Percentiles rank a stretch among this genome's conserved stretches.
phyloP scores from a whole-genome alignment of 208 protist genomes.

The Borovskyia barvae region DNA sequence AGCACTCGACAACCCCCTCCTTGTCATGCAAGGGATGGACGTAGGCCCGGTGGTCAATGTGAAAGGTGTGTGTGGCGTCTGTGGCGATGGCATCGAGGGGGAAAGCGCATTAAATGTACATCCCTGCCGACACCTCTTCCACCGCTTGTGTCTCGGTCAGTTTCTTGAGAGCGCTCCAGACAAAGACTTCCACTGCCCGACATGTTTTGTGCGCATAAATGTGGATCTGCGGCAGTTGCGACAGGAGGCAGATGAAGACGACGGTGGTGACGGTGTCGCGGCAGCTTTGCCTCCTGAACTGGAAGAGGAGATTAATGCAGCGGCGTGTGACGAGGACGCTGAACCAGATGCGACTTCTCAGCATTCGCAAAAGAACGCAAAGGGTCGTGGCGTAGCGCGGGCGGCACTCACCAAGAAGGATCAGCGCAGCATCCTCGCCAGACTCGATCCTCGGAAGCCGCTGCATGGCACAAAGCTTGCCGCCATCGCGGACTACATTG shows the following conservation, averaged over 20 bases:
- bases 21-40: slow-evolving; percentile 80
- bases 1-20: slow-evolving; percentile 87
- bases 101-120: slow-evolving; percentile 54
- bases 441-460: slow-evolving; percentile 77
- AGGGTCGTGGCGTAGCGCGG: background rate
- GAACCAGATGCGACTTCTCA: slow-evolving; percentile 8
- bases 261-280: slow-evolving; percentile 40
- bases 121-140: slow-evolving; percentile 85
- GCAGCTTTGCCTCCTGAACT: slow-evolving; percentile 77
- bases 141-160: slow-evolving; percentile 79
- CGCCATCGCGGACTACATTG: slow-evolving; percentile 86
- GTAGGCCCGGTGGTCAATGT: slow-evolving; percentile 49
- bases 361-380: slow-evolving; percentile 1
- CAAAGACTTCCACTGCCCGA: slow-evolving; percentile 78
- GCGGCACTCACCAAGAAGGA: slow-evolving; percentile 32
- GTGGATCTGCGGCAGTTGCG: slow-evolving; percentile 81
- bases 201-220: slow-evolving; percentile 84
- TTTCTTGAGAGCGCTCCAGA: slow-evolving; percentile 86
- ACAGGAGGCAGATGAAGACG: slow-evolving; percentile 52
- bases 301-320: slow-evolving; percentile 35
- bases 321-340: slow-evolving; percentile 3
- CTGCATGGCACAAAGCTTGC: slow-evolving; percentile 88
- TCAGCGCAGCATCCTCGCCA: slow-evolving; percentile 56
- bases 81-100: slow-evolving; percentile 62
- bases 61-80: slow-evolving; percentile 85